Conservation (phyloP, 2,329 filamentous ascomycete genomes). For the Aspergillus sp. region DNA sequence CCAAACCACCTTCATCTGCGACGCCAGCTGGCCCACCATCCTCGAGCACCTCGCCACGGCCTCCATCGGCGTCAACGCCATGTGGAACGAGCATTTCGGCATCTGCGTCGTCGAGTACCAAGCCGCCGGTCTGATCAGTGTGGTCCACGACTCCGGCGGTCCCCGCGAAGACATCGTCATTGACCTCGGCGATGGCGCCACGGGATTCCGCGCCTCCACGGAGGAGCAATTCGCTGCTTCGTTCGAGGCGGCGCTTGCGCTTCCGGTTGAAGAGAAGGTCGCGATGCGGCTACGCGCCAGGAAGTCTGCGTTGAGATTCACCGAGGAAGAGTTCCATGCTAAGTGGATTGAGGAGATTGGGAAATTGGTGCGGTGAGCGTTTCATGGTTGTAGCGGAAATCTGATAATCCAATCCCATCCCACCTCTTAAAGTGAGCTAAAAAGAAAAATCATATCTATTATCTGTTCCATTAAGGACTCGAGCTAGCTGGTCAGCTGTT, state of each 20-base stretch:
- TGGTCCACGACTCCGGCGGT: constrained; percentile 91
- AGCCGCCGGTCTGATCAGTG: constrained; percentile 86
- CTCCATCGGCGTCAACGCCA: constrained; percentile 89
- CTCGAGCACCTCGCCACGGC: constrained; percentile 74
- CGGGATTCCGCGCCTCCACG: constrained; percentile 83
- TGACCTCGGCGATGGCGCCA: constrained; percentile 73
- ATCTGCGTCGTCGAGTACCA: constrained; percentile 99
- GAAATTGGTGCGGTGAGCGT: constrained; percentile 58
- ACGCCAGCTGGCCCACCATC: constrained; percentile 86
- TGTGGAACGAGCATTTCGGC: constrained; percentile 99
- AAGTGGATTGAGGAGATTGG: constrained; percentile 78
- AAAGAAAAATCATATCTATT: too few species aligned
- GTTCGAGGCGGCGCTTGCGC: constrained; percentile 75
- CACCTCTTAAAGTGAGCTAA: not conserved
- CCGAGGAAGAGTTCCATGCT: constrained; percentile 78
- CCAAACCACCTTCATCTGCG: constrained; percentile 80
- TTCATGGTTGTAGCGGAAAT: constrained; percentile 38
- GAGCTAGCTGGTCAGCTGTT: too few species aligned
- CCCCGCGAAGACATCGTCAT: constrained; percentile 93
- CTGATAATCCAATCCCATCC: not conserved
- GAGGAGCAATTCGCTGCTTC: constrained; percentile 75
- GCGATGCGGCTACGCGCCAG: constrained; percentile 75
- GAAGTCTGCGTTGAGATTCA: constrained; percentile 78
- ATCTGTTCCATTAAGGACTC: too few species aligned
- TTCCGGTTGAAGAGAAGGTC: constrained; percentile 62